A percentile compares a stretch with the other conserved stretches of the same genome.
phyloP scores from a whole-genome alignment of 169 alveolate species.

The Cryptosporidium bovis region DNA sequence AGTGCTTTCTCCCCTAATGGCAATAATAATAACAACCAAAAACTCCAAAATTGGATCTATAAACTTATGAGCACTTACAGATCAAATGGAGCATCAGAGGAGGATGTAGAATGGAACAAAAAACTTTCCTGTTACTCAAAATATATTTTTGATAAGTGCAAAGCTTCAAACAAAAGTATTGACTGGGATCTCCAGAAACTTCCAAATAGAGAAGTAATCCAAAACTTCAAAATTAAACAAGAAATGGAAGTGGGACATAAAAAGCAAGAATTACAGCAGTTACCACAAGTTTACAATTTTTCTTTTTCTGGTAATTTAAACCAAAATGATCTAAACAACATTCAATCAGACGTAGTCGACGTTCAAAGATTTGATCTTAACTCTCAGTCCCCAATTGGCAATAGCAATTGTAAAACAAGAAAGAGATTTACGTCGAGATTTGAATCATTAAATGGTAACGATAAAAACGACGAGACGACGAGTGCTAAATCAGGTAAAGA shows the following conservation, averaged over 20 bases:
- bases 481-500: background rate
- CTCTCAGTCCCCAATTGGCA: background rate
- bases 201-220: slow-evolving; percentile 59
- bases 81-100: slow-evolving; percentile 60
- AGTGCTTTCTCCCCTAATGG: background rate
- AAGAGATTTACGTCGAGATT: background rate
- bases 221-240: slow-evolving; percentile 15
- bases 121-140: slow-evolving; percentile 36
- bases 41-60: slow-evolving; percentile 61
- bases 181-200: slow-evolving; percentile 62
- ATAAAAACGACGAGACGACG: background rate
- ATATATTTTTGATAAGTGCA: slow-evolving; percentile 28
- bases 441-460: no score
- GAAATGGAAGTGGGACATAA: no score
- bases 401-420: background rate
- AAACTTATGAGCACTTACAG: slow-evolving; percentile 32
- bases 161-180: slow-evolving; percentile 16
- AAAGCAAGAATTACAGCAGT: background rate
- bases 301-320: background rate
- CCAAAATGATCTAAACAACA: background rate
- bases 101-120: slow-evolving; percentile 67
- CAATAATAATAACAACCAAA: background rate
- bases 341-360: no score
- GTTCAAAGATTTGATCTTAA: background rate
- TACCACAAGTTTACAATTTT: background rate